Percentiles rank a stretch among this genome's conserved stretches.
phyloP scores from a whole-genome alignment of 345 rosid genomes.

The Adansonia digitata region DNA sequence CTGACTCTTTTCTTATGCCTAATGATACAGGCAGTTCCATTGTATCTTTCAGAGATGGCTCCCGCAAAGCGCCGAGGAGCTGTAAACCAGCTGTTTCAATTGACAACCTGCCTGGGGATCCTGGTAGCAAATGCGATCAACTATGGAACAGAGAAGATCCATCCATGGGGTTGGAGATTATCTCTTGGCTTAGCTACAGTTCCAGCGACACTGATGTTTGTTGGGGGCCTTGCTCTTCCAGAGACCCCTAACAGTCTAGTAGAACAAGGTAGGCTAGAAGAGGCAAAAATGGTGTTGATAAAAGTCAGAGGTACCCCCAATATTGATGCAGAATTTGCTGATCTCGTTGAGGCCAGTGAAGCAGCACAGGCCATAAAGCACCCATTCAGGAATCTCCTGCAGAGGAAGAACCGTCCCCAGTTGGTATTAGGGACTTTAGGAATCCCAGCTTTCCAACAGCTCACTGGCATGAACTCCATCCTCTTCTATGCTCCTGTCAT shows the following conservation, averaged over 20 bases:
- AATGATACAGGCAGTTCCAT: constrained; percentile 63
- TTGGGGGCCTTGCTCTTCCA: constrained; percentile 60
- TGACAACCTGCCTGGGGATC: constrained; percentile 81
- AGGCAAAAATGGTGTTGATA: constrained; percentile 52
- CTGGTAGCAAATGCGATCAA: constrained; percentile 69
- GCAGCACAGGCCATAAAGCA: constrained; percentile 59
- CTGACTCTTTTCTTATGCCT: neutral
- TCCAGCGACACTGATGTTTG: constrained; percentile 65
- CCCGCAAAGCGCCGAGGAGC: constrained; percentile 82
- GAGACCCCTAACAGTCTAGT: constrained; percentile 84
- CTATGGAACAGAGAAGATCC: constrained; percentile 60
- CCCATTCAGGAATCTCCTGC: constrained; percentile 65
- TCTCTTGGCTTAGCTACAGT: constrained; percentile 66
- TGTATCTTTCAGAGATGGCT: constrained; percentile 91
- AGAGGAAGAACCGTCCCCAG: constrained; percentile 63
- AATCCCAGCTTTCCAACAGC: constrained; percentile 76
- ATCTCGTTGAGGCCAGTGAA: constrained; percentile 71
- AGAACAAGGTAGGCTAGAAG: constrained; percentile 67
- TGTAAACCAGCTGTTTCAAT: constrained; percentile 74
- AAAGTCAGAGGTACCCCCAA: constrained; percentile 65
- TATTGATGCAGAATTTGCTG: constrained; percentile 65
- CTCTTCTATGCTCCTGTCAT: constrained; percentile 83
- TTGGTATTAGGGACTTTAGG: constrained; percentile 67
- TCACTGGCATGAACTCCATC: constrained; percentile 82
- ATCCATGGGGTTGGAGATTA: constrained; percentile 90